phyloP scores from a whole-genome alignment of 371 early-diverging fungal species.

The Mucor racemosus region DNA sequence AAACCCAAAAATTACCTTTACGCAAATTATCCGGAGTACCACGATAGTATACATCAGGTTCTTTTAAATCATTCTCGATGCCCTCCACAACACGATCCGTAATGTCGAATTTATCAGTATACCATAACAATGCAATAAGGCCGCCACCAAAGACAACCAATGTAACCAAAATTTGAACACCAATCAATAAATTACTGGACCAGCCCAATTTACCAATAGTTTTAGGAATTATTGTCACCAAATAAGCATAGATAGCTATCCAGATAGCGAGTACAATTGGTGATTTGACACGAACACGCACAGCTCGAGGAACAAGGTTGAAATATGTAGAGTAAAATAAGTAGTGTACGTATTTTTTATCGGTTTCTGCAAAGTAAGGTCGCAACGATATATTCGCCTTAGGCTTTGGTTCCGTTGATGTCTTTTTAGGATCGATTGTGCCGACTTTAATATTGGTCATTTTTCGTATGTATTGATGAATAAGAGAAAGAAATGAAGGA shows the following conservation, averaged over 20 bases:
- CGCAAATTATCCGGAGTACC: constrained; percentile 27
- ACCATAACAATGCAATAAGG: constrained; percentile 34
- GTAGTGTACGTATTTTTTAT: constrained; percentile 50
- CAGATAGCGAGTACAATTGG: constrained; percentile 30
- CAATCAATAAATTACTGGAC: constrained; percentile 18
- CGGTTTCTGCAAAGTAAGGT: constrained; percentile 45
- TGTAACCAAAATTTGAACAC: constrained; percentile 24
- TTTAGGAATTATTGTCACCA: constrained; percentile 23
- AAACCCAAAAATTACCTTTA: constrained; percentile 54
- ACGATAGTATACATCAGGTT: constrained; percentile 43
- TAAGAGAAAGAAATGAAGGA: background rate
- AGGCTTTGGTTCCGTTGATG: constrained; percentile 13
- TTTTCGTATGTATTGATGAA: background rate
- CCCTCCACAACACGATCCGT: constrained; percentile 38
- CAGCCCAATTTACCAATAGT: constrained; percentile 21
- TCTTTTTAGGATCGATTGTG: constrained; percentile 7
- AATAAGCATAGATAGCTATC: constrained; percentile 26
- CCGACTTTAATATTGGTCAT: constrained; percentile 23
- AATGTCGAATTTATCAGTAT: constrained; percentile 43
- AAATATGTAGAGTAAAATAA: constrained; percentile 50
- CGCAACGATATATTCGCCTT: constrained; percentile 43
- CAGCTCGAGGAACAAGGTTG: constrained; percentile 47
- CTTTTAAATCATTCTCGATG: constrained; percentile 46
- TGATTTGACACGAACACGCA: constrained; percentile 32
- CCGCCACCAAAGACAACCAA: constrained; percentile 37